phyloP scores from a whole-genome alignment of 352 stramenopile genomes.

The Globisporangium barbulae region DNA sequence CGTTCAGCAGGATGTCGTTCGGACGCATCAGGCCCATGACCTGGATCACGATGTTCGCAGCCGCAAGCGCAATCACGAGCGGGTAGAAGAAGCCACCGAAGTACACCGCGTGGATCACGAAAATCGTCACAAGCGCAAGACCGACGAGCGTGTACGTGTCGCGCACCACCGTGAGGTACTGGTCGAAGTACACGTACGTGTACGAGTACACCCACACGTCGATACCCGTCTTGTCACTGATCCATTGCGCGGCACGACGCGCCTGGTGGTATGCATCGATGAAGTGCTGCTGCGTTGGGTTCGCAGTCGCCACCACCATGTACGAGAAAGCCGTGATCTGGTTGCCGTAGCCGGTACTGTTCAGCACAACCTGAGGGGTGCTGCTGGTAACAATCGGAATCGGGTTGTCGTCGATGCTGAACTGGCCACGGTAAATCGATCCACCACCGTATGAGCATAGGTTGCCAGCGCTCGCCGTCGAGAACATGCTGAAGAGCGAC shows the following conservation, averaged over 20 bases:
- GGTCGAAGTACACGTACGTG: conserved; percentile 65
- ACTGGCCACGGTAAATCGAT: conserved; percentile 37
- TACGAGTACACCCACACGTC: conserved; percentile 57
- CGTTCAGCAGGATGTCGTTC: conserved; percentile 71
- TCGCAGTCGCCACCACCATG: conserved; percentile 45
- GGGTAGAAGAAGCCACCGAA: conserved; percentile 43
- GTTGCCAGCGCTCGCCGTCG: conserved; percentile 23
- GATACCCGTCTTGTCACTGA: conserved; percentile 54
- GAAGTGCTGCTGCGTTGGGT: conserved; percentile 50
- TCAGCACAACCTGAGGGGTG: conserved; percentile 17
- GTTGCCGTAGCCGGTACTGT: conserved; percentile 19
- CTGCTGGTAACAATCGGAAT: conserved; percentile 22
- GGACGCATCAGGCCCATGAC: conserved; percentile 59
- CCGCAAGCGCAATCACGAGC: conserved; percentile 39
- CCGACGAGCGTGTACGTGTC: conserved; percentile 55
- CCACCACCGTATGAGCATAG: conserved; percentile 47
- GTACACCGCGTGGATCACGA: conserved; percentile 51
- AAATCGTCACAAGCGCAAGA: conserved; percentile 41
- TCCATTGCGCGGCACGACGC: conserved; percentile 42
- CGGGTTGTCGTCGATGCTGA: conserved; percentile 29
- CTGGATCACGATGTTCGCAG: conserved; percentile 48
- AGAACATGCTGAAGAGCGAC: conserved; percentile 33
- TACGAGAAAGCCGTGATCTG: conserved; percentile 29
- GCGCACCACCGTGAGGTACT: conserved; percentile 55
- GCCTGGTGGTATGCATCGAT: conserved; percentile 66